Percentiles rank a stretch among this genome's conserved stretches.
These are phyloP conservation scores for Podila epicladia DNA, from an alignment of 192 early-diverging fungal species.

Conservation along the genomic window DNA sequence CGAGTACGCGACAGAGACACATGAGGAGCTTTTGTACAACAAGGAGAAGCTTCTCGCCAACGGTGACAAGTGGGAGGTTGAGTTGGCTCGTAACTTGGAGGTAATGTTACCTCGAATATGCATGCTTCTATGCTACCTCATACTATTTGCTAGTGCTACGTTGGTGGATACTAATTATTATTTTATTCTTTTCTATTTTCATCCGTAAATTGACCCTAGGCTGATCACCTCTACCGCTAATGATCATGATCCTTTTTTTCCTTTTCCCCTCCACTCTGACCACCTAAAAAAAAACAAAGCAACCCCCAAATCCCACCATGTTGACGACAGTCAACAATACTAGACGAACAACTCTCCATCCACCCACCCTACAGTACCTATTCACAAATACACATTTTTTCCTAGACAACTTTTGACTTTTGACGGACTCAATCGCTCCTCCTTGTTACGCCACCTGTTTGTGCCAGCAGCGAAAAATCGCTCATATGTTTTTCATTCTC, in stretches of 20 bases:
- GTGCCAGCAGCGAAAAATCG: too few relatives aligned
- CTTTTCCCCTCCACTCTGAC: background rate
- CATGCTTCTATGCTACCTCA: background rate
- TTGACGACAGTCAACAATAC: background rate
- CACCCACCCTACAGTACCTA: constrained; percentile 1
- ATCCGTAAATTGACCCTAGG: background rate
- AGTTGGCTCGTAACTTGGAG: constrained; percentile 81
- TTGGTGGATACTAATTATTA: background rate
- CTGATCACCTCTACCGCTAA: constrained; percentile 72
- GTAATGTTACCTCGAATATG: background rate
- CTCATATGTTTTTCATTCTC: too few relatives aligned
- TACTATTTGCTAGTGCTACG: background rate
- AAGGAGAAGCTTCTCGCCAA: constrained; percentile 97
- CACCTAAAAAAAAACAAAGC: constrained; percentile 7
- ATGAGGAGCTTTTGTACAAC: constrained; percentile 98
- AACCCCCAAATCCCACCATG: background rate
- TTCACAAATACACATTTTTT: background rate
- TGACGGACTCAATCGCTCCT: background rate
- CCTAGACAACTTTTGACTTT: background rate
- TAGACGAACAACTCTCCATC: background rate
- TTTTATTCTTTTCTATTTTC: background rate
- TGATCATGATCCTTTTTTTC: background rate
- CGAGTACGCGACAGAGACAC: constrained; percentile 96
- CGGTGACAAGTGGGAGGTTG: constrained; percentile 98
- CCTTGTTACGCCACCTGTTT: background rate